Base-by-base conservation (phyloP, 257 asterid genomes). In the Striga asiatica region DNA sequence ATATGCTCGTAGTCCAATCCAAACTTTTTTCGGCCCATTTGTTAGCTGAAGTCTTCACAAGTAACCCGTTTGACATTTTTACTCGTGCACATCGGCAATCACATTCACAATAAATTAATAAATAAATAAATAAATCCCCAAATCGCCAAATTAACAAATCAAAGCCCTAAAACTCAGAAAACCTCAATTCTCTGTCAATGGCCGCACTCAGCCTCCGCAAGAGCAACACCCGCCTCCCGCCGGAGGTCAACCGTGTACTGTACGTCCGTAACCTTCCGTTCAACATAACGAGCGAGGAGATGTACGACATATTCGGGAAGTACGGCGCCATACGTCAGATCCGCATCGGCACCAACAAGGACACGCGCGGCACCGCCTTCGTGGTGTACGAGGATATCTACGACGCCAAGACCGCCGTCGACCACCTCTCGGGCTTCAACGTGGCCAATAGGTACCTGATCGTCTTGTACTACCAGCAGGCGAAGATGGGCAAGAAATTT, bases 261-360 rank as follows among this genome's bases (percentile, higher is more conserved):
- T 85, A 81, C 79, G 94, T 89, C 3, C 89, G 93, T 13, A 89
- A 89, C 28, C 76, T 89, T 9, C 96, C 96, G 10, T 85, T 89
- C 86, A 89, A 89, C 75, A 85, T 85, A 5, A 81, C 96, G 35
- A 89, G 96, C 73, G 96, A 89, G 69, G 97, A 89, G 77, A 89
- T 89, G 96, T 89, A 89, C 75, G 97, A 89, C 58, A 89, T 89
- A 5, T 89, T 83, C 74, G 95, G 96, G 17, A 85, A 85, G 46
- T 89, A 85, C 73, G 96, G 94, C 21, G 96, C 96, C 17, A 85
- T 85, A 5, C 66, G 97, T 16, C 97, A 89, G 72, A 85, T 89
- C 37, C 95, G 94, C 25, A 64, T 89, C 48, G 96, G 96, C 0
- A 85, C 84, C 6, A 83, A 76, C 53, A 89, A 85, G 84, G 97